Evolutionary conservation across 1,284 basidiomycete species (phyloP).

Genomic region (Cystobasidium sp.): DNA sequence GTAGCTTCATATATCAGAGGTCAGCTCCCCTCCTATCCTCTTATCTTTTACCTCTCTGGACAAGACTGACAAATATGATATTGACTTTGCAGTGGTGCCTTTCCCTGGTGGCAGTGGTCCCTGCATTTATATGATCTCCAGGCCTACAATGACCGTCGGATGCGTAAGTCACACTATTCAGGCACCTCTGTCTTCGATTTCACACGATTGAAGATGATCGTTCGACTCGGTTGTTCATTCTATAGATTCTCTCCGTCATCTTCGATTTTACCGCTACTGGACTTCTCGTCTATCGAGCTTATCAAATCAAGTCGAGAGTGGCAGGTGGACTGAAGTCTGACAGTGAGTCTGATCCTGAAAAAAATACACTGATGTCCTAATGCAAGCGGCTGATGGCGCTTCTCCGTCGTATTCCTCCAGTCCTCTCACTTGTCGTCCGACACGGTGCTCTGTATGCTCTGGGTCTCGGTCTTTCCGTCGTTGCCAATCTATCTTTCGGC

Average conservation of each 20-base stretch:
- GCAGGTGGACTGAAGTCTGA: constrained; percentile 9
- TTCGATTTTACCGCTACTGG: constrained; percentile 16
- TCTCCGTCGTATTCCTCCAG: neutral
- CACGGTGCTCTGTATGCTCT: constrained; percentile 10
- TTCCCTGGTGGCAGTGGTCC: constrained; percentile 7
- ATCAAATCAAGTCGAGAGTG: neutral
- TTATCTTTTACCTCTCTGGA: neutral
- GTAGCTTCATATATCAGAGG: constrained; percentile 3
- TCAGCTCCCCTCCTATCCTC: neutral
- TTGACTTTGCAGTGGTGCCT: neutral
- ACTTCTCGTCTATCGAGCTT: constrained; percentile 7
- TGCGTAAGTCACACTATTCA: neutral
- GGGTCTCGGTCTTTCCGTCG: constrained; percentile 5
- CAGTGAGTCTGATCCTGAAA: neutral
- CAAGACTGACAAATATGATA: neutral
- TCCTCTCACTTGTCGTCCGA: constrained; percentile 3
- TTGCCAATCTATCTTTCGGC: constrained; percentile 11
- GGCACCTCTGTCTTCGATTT: no score
- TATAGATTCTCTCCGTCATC: constrained; percentile 3
- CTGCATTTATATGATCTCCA: constrained; percentile 10
- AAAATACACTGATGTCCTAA: neutral
- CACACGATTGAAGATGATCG: no score
- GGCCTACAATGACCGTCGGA: constrained; percentile 19
- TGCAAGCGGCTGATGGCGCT: neutral
- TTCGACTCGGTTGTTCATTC: no score